Evolutionary conservation across 768 basidiomycete genomes (phyloP), one percentile per base, ranked within the genome.

Genomic region (Tylopilus cervinicoccineus): DNA sequence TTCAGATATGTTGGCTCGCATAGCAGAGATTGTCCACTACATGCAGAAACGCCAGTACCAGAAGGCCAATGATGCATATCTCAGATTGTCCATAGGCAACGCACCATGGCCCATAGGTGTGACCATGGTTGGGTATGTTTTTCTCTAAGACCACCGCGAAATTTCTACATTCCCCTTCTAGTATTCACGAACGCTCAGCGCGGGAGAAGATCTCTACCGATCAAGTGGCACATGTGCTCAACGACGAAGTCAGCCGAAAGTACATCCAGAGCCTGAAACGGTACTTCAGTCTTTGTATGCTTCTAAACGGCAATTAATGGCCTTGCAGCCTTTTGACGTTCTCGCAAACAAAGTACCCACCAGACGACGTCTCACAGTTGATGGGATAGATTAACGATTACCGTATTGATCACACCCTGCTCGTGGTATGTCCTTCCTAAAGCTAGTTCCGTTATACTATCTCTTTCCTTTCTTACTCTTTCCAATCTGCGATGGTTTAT

Each of bases 41-140:
- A 95, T 96, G 93, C 96, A 99, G 66, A 86, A 81, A 55, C 85
- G 96, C 24, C 84, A 94, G 65, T 99, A 99, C 58, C 93, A 97
- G 66, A 80, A 76, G 46, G 95, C 96, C 3, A 99, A 98, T 60
- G 96, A 99, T 64, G 86, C 94, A 0, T 99, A 99, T 66, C 81
- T 99, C 20, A 87, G 96, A 7, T 74, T 99, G 32, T 93, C 91
- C 6, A 99, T 99, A 54, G 96, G 96, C 28, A 99, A 96, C 60
- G 95, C 96, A 0, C 94, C 96, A 3, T 99, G 96, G 96, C 96
- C 96, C 2, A 99, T 99, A 61, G 96, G 96, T 36, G 96, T 99
- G 9, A 99, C 96, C 52, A 95, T 95, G 88, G 96, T 98, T 72
- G 94, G 93, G 92, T 93, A 69, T 32, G 84, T 75, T 11, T 33